Conservation (phyloP, 2,329 filamentous ascomycete species). For the Xylaria sp. region DNA sequence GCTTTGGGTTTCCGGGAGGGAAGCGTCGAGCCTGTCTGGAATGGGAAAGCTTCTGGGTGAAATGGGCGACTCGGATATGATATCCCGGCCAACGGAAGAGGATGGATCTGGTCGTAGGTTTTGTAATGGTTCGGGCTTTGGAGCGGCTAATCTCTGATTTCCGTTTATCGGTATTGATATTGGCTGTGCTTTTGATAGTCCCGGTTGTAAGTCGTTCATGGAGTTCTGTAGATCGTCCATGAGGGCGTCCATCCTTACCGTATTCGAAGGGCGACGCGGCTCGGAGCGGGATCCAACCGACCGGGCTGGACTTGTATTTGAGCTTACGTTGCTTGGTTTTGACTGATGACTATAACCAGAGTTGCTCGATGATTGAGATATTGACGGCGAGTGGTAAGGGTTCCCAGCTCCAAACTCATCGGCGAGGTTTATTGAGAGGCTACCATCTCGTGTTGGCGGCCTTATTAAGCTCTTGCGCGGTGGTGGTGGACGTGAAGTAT, state of each 20-base stretch:
- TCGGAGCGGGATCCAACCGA: constrained; percentile 45
- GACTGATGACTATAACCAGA: constrained; percentile 61
- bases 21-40: constrained; percentile 27
- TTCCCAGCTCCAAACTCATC: constrained; percentile 67
- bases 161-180: constrained; percentile 28
- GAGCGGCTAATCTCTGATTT: constrained; percentile 3
- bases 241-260: constrained; percentile 51
- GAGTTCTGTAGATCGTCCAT: constrained; percentile 63
- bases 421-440: constrained; percentile 59
- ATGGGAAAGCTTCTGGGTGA: constrained; percentile 27
- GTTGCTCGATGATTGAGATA: constrained; percentile 68
- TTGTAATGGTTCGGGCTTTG: constrained; percentile 28
- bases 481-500: constrained; percentile 59
- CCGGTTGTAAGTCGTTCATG: constrained; percentile 49
- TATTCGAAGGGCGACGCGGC: constrained; percentile 48
- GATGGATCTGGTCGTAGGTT: constrained; percentile 42
- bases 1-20: constrained; percentile 35
- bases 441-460: constrained; percentile 47
- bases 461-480: constrained; percentile 57
- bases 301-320: constrained; percentile 62
- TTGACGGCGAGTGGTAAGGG: constrained; percentile 67
- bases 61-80: constrained; percentile 30
- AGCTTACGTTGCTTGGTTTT: constrained; percentile 63
- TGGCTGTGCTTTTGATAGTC: constrained; percentile 35
- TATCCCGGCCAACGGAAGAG: constrained; percentile 28